phyloP scores from a whole-genome alignment of 2,329 filamentous ascomycete species.

The Diplocarpon mali region DNA sequence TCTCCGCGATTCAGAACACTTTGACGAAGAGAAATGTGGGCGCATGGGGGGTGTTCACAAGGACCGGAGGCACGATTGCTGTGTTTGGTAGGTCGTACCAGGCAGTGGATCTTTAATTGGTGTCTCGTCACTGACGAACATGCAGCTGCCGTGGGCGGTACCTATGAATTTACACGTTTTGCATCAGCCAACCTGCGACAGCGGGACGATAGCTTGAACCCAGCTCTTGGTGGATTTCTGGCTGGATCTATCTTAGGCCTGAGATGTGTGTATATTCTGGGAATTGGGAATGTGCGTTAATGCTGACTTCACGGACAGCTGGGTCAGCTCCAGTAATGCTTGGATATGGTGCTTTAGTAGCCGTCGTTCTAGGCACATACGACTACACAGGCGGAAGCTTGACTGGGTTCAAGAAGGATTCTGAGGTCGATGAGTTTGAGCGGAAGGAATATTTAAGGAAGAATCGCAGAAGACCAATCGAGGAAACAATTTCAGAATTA shows the following conservation, averaged over 20 bases:
- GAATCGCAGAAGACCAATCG: constrained; percentile 48
- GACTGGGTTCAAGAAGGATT: constrained; percentile 38
- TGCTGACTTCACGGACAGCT: constrained; percentile 30
- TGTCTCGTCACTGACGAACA: background rate
- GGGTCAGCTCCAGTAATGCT: constrained; percentile 52
- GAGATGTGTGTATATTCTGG: constrained; percentile 35
- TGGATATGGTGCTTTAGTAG: constrained; percentile 49
- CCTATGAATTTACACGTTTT: constrained; percentile 54
- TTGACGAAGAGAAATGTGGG: constrained; percentile 74
- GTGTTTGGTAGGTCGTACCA: constrained; percentile 21
- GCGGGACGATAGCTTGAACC: constrained; percentile 55
- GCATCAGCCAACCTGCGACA: constrained; percentile 59
- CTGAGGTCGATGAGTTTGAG: constrained; percentile 49
- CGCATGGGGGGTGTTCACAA: constrained; percentile 68
- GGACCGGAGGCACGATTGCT: constrained; percentile 63
- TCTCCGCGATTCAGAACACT: constrained; percentile 77
- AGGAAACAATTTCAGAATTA: constrained; percentile 54
- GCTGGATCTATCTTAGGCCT: constrained; percentile 52
- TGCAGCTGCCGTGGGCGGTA: constrained; percentile 54
- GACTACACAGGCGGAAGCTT: constrained; percentile 51
- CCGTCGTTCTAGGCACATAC: constrained; percentile 45
- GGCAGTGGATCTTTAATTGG: background rate
- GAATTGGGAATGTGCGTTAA: background rate
- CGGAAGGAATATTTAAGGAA: constrained; percentile 51
- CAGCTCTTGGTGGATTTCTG: constrained; percentile 53